Conservation (phyloP, 345 rosid genomes). For the Salix arbutifolia region DNA sequence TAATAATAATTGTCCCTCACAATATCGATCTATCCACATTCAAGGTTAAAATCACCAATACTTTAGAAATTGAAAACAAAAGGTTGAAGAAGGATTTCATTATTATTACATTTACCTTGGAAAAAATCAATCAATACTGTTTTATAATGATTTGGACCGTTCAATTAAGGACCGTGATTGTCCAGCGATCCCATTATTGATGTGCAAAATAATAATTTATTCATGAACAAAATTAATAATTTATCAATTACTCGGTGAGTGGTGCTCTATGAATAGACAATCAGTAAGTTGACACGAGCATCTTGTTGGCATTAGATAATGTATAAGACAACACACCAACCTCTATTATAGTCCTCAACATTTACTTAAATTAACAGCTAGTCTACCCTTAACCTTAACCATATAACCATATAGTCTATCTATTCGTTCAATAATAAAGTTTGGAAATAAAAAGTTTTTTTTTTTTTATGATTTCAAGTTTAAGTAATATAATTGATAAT, state of each 20-base stretch:
- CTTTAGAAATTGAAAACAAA: no score
- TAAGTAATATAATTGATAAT: no score
- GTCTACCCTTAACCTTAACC: no score
- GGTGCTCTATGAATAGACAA: not conserved
- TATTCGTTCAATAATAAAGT: no score
- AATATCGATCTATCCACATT: no score
- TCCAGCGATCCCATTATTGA: not conserved
- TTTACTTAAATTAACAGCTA: no score
- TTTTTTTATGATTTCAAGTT: no score
- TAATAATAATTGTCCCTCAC: no score
- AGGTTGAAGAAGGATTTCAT: no score
- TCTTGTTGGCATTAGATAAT: conserved; percentile 6
- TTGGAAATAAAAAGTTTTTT: no score
- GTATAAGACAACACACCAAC: not conserved
- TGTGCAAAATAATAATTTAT: not conserved
- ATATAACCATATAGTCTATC: no score
- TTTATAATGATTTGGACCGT: not conserved
- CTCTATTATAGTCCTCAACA: conserved; percentile 10
- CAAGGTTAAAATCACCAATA: no score
- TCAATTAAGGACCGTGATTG: not conserved
- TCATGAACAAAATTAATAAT: not conserved
- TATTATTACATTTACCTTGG: not conserved
- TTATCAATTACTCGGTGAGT: not conserved
- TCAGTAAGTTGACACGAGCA: conserved; percentile 1
- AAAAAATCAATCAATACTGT: not conserved